Conservation (phyloP, 495 filamentous ascomycete species). For the Chlorociboria aeruginascens region DNA sequence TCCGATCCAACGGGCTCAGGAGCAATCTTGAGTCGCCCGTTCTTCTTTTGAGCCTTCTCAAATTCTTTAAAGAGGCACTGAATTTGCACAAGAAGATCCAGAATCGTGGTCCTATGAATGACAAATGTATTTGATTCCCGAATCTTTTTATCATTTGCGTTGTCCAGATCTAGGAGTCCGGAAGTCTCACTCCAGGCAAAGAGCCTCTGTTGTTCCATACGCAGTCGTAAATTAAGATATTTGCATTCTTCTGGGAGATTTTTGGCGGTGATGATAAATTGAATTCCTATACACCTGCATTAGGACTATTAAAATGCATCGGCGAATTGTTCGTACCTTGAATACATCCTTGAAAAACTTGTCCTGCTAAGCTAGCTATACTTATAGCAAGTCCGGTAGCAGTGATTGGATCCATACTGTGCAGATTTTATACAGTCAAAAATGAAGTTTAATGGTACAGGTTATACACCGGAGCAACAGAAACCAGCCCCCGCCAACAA, state of each 20-base stretch:
- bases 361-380: conserved; percentile 27
- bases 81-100: conserved; percentile 32
- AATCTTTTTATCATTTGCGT: conserved; percentile 20
- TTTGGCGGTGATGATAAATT: conserved; percentile 30
- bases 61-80: conserved; percentile 33
- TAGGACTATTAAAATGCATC: neutral
- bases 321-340: conserved; percentile 16
- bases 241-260: conserved; percentile 29
- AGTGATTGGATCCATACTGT: conserved; percentile 29
- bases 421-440: neutral
- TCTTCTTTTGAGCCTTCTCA: conserved; percentile 25
- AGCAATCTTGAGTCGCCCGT: conserved; percentile 21
- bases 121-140: conserved; percentile 31
- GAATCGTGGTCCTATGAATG: conserved; percentile 30
- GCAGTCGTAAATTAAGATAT: conserved; percentile 30
- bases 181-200: conserved; percentile 37
- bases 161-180: conserved; percentile 28
- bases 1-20: conserved; percentile 11
- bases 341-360: conserved; percentile 30
- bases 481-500: no score
- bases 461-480: no score
- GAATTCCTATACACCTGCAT: conserved; percentile 19
- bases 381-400: conserved; percentile 28
- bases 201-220: conserved; percentile 34
- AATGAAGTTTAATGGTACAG: neutral